A percentile compares a stretch with the other conserved stretches of the same genome.
These are phyloP conservation scores for Neonectria coccinea DNA, from an alignment of 2,329 filamentous ascomycete species.

Conservation along the genomic window DNA sequence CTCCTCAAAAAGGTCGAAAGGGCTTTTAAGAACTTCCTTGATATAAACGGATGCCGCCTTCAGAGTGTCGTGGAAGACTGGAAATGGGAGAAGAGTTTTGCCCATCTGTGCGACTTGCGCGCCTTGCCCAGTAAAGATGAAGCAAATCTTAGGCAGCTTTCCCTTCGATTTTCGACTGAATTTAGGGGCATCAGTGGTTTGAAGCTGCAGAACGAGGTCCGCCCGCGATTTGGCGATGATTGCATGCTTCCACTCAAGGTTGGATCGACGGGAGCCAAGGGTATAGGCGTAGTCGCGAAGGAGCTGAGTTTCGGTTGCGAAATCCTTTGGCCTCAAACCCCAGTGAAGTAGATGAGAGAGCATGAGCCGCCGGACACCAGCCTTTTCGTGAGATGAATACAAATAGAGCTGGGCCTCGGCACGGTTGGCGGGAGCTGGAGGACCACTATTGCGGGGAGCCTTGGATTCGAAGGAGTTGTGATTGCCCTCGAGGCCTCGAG, in stretches of 20 bases:
- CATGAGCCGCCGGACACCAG: conserved; percentile 53
- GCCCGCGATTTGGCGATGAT: conserved; percentile 51
- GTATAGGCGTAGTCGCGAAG: conserved; percentile 60
- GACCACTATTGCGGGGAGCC: conserved; percentile 4
- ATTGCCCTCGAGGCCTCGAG: conserved; percentile 50
- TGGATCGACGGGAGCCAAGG: conserved; percentile 58
- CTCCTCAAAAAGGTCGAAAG: conserved; percentile 53
- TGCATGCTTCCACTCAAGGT: conserved; percentile 57
- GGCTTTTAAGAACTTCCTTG: conserved; percentile 44
- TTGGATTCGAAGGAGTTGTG: conserved; percentile 49
- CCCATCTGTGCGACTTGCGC: conserved; percentile 59
- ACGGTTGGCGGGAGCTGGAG: neutral
- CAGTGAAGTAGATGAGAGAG: conserved; percentile 51
- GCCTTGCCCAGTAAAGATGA: conserved; percentile 59
- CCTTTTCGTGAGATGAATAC: conserved; percentile 59
- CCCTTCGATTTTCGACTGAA: conserved; percentile 43
- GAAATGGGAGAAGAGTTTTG: conserved; percentile 54
- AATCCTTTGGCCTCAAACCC: conserved; percentile 21
- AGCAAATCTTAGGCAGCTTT: conserved; percentile 50
- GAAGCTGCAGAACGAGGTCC: conserved; percentile 50
- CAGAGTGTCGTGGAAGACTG: conserved; percentile 56
- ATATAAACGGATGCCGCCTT: conserved; percentile 49
- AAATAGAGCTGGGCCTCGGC: conserved; percentile 54
- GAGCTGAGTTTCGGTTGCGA: conserved; percentile 29
- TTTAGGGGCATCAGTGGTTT: conserved; percentile 29